phyloP scores from a whole-genome alignment of 1,284 basidiomycete species.

The Ganoderma lingzhi region DNA sequence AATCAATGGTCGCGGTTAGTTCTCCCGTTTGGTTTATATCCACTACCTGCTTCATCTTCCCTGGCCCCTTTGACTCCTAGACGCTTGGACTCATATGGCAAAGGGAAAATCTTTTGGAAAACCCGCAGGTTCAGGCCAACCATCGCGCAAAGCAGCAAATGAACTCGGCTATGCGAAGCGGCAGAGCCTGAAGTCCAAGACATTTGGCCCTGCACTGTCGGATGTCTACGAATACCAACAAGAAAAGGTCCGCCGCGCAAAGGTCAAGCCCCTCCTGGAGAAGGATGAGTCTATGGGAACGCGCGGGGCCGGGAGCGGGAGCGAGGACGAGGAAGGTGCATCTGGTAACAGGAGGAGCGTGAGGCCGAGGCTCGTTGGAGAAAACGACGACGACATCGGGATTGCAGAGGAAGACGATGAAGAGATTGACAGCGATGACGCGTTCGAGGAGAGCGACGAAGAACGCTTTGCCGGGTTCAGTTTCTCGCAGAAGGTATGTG shows the following conservation, averaged over 20 bases:
- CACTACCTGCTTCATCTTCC: background rate
- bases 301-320: conserved; percentile 47
- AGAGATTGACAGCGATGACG: conserved; percentile 81
- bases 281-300: conserved; percentile 59
- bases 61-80: background rate
- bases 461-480: conserved; percentile 78
- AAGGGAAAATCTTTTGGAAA: conserved; percentile 18
- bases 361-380: conserved; percentile 65
- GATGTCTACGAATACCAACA: conserved; percentile 74
- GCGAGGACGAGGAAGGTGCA: conserved; percentile 42
- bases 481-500: conserved; percentile 58
- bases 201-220: conserved; percentile 33
- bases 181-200: conserved; percentile 52
- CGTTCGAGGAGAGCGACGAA: conserved; percentile 85
- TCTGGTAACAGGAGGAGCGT: conserved; percentile 43
- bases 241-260: conserved; percentile 62
- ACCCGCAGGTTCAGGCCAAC: conserved; percentile 15
- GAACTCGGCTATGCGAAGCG: conserved; percentile 63
- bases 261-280: conserved; percentile 62
- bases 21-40: background rate
- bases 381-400: conserved; percentile 62
- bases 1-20: background rate
- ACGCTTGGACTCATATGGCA: conserved; percentile 9
- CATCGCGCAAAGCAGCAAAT: conserved; percentile 44
- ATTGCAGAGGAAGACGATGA: conserved; percentile 76